Percentiles rank a stretch among this genome's conserved stretches.
phyloP scores from a whole-genome alignment of 768 basidiomycete species.

The Rhodocollybia butyracea region DNA sequence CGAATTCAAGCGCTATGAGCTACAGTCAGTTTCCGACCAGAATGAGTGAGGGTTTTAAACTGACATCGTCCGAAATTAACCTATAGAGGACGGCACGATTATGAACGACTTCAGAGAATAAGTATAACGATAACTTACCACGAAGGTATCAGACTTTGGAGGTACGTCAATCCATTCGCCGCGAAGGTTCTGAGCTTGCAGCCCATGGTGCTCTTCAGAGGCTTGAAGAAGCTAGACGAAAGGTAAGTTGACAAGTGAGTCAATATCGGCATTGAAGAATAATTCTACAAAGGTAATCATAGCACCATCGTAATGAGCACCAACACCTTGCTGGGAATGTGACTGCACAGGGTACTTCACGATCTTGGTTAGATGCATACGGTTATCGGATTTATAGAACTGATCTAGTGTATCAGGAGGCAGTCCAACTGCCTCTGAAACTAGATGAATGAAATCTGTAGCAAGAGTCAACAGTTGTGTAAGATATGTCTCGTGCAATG shows the following conservation, averaged over 20 bases:
- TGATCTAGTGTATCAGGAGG: constrained; percentile 34
- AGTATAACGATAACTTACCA: constrained; percentile 40
- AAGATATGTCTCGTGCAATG: constrained; percentile 38
- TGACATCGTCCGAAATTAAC: constrained; percentile 49
- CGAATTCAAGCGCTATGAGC: constrained; percentile 6
- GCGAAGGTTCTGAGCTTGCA: constrained; percentile 54
- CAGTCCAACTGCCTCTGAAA: constrained; percentile 48
- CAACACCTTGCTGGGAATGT: not conserved
- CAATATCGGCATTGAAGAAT: not conserved
- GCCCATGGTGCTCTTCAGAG: constrained; percentile 45
- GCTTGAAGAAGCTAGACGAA: constrained; percentile 46
- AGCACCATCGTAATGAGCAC: constrained; percentile 1
- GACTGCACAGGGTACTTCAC: constrained; percentile 44
- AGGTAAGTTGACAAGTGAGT: not conserved
- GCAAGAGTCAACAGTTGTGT: constrained; percentile 39
- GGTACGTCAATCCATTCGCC: constrained; percentile 57
- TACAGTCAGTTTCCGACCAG: not conserved
- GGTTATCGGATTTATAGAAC: constrained; percentile 34
- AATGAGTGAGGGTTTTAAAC: constrained; percentile 27
- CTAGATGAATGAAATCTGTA: constrained; percentile 37
- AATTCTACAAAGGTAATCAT: constrained; percentile 7
- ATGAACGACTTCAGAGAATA: constrained; percentile 37
- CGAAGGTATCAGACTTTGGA: constrained; percentile 55
- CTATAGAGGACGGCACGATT: constrained; percentile 62
- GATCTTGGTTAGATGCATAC: constrained; percentile 34